These are phyloP conservation scores for Austroboletus olivaceoglutinosus DNA, from an alignment of 1,284 basidiomycete species.

Conservation along the genomic window DNA sequence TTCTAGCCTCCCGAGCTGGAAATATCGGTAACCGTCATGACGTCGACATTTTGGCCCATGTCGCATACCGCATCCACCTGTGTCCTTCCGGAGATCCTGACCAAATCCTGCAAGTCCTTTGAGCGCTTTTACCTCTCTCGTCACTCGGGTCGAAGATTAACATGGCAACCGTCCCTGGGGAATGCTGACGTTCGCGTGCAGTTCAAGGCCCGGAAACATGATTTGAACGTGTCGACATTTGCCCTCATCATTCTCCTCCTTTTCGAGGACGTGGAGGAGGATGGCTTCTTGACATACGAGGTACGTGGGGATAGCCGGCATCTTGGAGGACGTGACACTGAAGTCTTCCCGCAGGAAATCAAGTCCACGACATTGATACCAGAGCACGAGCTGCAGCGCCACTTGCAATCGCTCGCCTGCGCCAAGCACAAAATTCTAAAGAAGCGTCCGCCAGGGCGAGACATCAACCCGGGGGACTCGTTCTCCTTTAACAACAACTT, in stretches of 20 bases:
- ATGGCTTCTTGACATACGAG: conserved; percentile 71
- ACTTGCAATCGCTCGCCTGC: conserved; percentile 94
- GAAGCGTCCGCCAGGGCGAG: conserved; percentile 87
- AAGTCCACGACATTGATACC: conserved; percentile 71
- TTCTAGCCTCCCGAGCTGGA: conserved; percentile 69
- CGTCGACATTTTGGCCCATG: conserved; percentile 92
- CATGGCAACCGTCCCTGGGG: conserved; percentile 93
- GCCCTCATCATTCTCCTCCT: conserved; percentile 86
- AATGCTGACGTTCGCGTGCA: conserved; percentile 85
- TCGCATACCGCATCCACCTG: conserved; percentile 62
- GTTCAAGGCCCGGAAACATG: conserved; percentile 83
- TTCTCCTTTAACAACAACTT: conserved; percentile 92
- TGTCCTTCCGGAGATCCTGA: conserved; percentile 64
- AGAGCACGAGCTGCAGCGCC: conserved; percentile 81
- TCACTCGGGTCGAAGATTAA: conserved; percentile 88
- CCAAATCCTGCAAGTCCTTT: conserved; percentile 70
- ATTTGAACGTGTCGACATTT: conserved; percentile 92
- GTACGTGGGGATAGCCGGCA: conserved; percentile 41
- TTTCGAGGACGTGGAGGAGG: conserved; percentile 74
- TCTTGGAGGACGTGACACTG: background rate
- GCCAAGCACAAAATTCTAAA: conserved; percentile 94
- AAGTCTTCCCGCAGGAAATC: conserved; percentile 52
- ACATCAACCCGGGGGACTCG: conserved; percentile 71
- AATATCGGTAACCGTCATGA: conserved; percentile 85
- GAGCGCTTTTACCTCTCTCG: conserved; percentile 88